Percentiles rank a stretch among this genome's conserved stretches.
phyloP scores from a whole-genome alignment of 495 filamentous ascomycete genomes.

The Thozetella sp. region DNA sequence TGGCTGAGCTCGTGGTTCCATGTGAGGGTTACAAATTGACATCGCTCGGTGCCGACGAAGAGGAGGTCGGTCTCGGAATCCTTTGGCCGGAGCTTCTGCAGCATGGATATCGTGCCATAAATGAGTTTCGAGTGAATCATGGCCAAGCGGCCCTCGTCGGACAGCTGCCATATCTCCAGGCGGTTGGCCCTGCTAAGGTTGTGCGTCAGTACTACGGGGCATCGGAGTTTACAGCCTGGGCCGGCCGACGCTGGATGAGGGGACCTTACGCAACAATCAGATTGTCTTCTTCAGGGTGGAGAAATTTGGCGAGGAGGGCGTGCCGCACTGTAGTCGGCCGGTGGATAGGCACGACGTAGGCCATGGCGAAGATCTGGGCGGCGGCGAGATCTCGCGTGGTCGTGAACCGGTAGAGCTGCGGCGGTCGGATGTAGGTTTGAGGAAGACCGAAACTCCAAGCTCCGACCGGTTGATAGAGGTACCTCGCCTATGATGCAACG shows the following conservation, averaged over 20 bases:
- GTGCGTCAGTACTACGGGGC: constrained; percentile 4
- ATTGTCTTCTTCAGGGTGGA: constrained; percentile 73
- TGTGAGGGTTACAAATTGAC: constrained; percentile 82
- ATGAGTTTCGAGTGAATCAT: constrained; percentile 67
- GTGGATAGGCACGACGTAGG: constrained; percentile 94
- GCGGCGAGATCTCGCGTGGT: no score
- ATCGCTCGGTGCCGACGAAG: constrained; percentile 89
- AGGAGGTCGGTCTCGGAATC: constrained; percentile 79
- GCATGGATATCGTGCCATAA: constrained; percentile 83
- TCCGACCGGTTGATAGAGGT: not conserved
- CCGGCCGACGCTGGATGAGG: constrained; percentile 7
- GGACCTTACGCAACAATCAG: constrained; percentile 80
- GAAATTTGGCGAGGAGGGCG: constrained; percentile 78
- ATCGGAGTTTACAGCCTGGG: constrained; percentile 8
- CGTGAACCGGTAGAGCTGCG: not conserved
- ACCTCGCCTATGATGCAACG: not conserved
- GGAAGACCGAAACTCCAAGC: not conserved
- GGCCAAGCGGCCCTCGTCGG: constrained; percentile 24
- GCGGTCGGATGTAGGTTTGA: not conserved
- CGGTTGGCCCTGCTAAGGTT: constrained; percentile 80
- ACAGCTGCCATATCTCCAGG: constrained; percentile 76
- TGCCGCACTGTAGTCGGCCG: constrained; percentile 86
- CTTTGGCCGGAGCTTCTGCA: constrained; percentile 77
- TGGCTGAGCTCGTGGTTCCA: constrained; percentile 71
- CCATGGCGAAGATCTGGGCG: constrained; percentile 57